These are phyloP conservation scores for Carex kokanica DNA, from an alignment of 176 grass and related monocot species.

Conservation along the genomic window DNA sequence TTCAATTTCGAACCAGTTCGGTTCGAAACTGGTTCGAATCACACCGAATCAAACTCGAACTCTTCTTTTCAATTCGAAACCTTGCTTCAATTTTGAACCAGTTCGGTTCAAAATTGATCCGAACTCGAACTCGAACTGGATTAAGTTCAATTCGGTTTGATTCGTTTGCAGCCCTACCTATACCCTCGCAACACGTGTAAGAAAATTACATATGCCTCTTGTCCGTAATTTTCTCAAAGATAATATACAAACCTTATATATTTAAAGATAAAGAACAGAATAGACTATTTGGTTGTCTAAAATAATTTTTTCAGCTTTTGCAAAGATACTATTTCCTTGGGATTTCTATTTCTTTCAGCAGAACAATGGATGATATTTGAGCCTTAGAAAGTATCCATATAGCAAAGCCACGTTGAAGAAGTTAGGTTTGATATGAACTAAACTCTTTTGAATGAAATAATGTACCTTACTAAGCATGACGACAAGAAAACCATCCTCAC, in stretches of 20 bases:
- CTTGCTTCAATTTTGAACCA: too few relatives aligned
- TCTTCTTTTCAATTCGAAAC: too few relatives aligned
- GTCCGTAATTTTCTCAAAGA: background rate
- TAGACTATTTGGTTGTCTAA: background rate
- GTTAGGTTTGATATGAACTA: background rate
- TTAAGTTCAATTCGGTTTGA: too few relatives aligned
- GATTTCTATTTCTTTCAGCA: background rate
- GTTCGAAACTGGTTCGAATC: too few relatives aligned
- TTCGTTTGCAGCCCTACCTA: too few relatives aligned
- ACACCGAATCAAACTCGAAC: too few relatives aligned
- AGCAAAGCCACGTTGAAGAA: background rate
- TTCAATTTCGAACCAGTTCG: too few relatives aligned
- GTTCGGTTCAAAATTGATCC: too few relatives aligned
- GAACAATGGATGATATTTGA: background rate
- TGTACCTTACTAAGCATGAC: conserved; percentile 92
- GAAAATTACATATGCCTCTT: background rate
- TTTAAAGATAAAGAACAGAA: background rate
- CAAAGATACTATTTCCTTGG: background rate
- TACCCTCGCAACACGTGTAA: background rate
- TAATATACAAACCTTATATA: background rate
- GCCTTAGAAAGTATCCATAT: background rate
- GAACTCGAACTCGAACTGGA: too few relatives aligned
- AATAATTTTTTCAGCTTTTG: background rate
- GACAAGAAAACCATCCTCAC: conserved; percentile 66
- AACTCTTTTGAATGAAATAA: background rate